Conservation (phyloP, 176 grass and related monocot genomes). For the Oryza punctata region DNA sequence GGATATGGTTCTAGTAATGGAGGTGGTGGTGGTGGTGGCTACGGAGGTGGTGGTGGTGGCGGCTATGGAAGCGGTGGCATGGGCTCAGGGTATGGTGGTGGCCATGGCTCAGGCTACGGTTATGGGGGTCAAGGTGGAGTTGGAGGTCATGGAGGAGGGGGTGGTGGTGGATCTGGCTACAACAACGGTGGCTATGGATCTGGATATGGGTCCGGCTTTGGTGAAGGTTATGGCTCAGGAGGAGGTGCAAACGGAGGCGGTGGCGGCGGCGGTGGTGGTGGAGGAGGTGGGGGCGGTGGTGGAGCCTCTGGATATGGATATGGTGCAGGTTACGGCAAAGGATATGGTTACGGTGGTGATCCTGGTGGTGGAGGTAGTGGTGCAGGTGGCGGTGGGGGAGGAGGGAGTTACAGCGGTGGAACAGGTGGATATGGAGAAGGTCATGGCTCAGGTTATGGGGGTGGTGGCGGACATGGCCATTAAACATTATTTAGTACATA, state of each 20-base stretch:
- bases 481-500: background rate
- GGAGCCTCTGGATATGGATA: background rate
- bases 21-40: background rate
- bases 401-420: background rate
- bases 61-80: background rate
- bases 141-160: background rate
- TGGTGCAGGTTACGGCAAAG: background rate
- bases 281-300: background rate
- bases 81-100: background rate
- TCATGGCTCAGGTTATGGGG: background rate
- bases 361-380: background rate
- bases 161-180: background rate
- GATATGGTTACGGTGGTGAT: background rate
- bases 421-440: background rate
- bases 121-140: background rate
- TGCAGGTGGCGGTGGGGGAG: background rate
- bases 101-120: background rate
- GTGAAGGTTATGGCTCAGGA: background rate
- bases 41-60: background rate
- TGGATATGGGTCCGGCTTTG: slow-evolving; percentile 14
- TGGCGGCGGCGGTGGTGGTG: background rate
- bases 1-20: background rate
- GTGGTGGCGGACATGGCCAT: background rate
- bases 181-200: background rate
- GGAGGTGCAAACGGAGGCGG: background rate